These are phyloP conservation scores for Cytospora piceicola DNA, from an alignment of 2,329 filamentous ascomycete species.

Conservation along the genomic window DNA sequence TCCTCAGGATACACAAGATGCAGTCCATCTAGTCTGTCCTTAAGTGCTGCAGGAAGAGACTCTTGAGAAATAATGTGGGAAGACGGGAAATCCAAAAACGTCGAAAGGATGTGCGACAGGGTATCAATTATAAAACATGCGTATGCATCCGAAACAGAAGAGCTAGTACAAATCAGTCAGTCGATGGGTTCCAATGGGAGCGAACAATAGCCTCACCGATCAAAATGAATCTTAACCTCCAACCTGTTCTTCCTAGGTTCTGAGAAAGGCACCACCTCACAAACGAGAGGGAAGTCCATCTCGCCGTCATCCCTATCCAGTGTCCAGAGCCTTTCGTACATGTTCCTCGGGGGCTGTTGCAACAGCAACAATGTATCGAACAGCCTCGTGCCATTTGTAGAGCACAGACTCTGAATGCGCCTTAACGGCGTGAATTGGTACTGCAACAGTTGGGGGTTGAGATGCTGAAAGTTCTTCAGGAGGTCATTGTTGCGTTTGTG, in stretches of 20 bases:
- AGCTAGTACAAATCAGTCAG: slow-evolving; percentile 30
- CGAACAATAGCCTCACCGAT: slow-evolving; percentile 44
- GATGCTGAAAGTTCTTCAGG: slow-evolving; percentile 60
- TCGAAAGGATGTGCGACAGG: slow-evolving; percentile 21
- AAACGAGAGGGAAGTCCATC: slow-evolving; percentile 79
- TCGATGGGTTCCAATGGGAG: neutral
- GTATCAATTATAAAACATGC: slow-evolving; percentile 22
- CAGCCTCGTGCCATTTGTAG: slow-evolving; percentile 53
- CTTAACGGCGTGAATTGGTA: slow-evolving; percentile 79
- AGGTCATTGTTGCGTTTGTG: slow-evolving; percentile 58
- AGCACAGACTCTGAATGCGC: slow-evolving; percentile 62
- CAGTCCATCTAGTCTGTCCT: slow-evolving; percentile 14
- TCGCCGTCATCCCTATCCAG: slow-evolving; percentile 59
- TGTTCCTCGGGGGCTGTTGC: slow-evolving; percentile 65
- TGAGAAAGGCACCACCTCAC: slow-evolving; percentile 66
- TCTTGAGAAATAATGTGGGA: slow-evolving; percentile 17
- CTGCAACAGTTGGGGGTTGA: slow-evolving; percentile 64
- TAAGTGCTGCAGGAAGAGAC: slow-evolving; percentile 21
- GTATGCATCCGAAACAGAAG: slow-evolving; percentile 19
- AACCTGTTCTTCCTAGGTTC: slow-evolving; percentile 55
- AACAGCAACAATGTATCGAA: slow-evolving; percentile 84
- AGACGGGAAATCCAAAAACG: slow-evolving; percentile 20
- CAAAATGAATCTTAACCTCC: slow-evolving; percentile 65
- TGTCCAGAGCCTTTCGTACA: slow-evolving; percentile 61
- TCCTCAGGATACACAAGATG: slow-evolving; percentile 1